Evolutionary conservation across 768 basidiomycete species (phyloP).

Genomic region (Hydnomerulius pinastri): DNA sequence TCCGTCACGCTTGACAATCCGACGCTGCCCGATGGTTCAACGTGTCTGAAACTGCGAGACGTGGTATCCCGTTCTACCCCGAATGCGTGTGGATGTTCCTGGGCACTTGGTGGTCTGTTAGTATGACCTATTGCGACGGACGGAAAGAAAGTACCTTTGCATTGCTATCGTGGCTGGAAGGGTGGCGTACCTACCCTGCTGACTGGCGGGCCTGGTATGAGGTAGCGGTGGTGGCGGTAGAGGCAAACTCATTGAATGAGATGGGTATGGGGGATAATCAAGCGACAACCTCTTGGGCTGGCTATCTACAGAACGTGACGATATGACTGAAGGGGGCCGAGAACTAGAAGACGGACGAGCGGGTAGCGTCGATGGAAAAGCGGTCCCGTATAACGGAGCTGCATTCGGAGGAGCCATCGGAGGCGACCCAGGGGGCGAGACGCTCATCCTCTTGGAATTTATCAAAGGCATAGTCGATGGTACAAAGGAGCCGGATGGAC

Average conservation of each 20-base stretch:
- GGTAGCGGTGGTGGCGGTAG: slow-evolving; percentile 6
- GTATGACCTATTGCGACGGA: background rate
- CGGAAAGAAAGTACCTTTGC: slow-evolving; percentile 12
- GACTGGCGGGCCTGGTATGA: slow-evolving; percentile 9
- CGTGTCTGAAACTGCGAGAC: background rate
- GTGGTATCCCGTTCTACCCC: background rate
- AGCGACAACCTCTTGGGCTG: background rate
- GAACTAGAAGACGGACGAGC: too few relatives aligned
- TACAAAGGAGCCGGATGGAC: background rate
- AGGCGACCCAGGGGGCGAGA: background rate
- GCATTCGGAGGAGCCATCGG: background rate
- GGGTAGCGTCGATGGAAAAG: background rate
- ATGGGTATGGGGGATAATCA: background rate
- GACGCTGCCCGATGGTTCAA: background rate
- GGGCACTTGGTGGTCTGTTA: background rate
- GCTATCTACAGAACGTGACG: background rate
- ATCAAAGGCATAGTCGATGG: background rate
- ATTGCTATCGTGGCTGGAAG: background rate
- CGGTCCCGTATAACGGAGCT: background rate
- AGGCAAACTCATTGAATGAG: too few relatives aligned
- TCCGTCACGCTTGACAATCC: background rate
- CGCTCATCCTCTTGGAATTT: background rate
- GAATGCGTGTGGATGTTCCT: background rate
- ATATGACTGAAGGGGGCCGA: background rate
- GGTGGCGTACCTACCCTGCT: background rate